phyloP scores from a whole-genome alignment of 345 rosid species.

The Populus tremula region DNA sequence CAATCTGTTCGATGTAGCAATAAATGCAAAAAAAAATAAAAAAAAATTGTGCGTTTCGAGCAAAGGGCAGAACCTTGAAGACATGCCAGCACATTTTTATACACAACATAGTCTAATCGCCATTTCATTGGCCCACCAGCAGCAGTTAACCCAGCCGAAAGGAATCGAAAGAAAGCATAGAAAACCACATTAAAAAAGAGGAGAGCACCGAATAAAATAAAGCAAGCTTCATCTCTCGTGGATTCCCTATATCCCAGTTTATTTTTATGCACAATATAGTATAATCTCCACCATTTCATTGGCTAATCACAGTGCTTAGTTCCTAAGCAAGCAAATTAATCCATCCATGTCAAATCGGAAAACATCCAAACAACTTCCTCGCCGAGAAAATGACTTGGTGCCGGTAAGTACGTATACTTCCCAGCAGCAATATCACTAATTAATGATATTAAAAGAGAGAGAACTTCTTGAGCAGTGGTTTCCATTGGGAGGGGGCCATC shows the following conservation, averaged over 20 bases:
- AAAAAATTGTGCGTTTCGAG: too few relatives aligned
- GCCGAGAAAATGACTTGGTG: constrained; percentile 12
- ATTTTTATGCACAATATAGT: neutral
- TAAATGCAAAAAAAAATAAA: too few relatives aligned
- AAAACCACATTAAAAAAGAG: neutral
- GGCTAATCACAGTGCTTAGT: constrained; percentile 24
- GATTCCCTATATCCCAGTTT: neutral
- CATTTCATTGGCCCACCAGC: neutral
- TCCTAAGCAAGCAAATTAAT: constrained; percentile 8
- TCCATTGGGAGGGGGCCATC: neutral
- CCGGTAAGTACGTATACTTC: neutral
- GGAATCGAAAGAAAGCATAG: constrained; percentile 23
- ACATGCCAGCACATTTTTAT: too few relatives aligned
- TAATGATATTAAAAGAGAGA: neutral
- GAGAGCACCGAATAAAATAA: constrained; percentile 16
- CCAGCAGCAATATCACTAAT: neutral
- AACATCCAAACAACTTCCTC: neutral
- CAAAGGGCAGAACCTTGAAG: too few relatives aligned
- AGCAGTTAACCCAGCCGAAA: neutral
- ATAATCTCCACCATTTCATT: neutral
- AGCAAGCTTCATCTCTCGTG: neutral
- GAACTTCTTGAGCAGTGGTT: neutral
- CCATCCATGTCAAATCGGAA: neutral
- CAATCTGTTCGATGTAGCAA: too few relatives aligned
- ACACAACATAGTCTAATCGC: too few relatives aligned